Conservation (phyloP, 2,329 filamentous ascomycete genomes). For the Penicillium aurantiogriseum region DNA sequence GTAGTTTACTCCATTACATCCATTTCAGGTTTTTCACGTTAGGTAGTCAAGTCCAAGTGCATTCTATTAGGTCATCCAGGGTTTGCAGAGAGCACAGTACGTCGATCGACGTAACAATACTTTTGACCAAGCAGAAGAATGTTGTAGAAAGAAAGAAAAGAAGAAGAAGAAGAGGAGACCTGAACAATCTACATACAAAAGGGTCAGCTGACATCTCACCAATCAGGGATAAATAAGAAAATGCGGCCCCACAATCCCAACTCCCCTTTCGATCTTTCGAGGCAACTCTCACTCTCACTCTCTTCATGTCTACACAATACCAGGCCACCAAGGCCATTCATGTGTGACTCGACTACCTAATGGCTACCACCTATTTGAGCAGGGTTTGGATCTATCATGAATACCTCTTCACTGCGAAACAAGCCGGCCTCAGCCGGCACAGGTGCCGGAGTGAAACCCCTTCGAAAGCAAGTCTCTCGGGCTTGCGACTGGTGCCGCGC, state of each 20-base stretch:
- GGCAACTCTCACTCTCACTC: too few relatives aligned
- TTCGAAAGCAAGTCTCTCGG: neutral
- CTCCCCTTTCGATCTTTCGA: too few relatives aligned
- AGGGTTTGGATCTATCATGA: neutral
- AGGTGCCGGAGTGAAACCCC: neutral
- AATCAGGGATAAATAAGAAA: neutral
- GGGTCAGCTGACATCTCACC: neutral
- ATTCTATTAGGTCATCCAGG: too few relatives aligned
- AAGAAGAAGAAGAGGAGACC: neutral
- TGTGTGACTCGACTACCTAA: neutral
- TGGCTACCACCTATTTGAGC: neutral
- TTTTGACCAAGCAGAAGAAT: neutral
- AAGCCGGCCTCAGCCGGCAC: neutral
- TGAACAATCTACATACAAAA: neutral
- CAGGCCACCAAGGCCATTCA: neutral
- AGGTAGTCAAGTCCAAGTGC: too few relatives aligned
- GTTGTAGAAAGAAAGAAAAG: neutral
- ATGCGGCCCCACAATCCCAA: neutral
- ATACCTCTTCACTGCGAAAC: neutral
- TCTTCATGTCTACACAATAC: neutral
- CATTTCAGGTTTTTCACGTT: too few relatives aligned
- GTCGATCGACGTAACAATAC: too few relatives aligned
- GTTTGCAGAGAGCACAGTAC: too few relatives aligned
- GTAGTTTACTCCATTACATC: too few relatives aligned
- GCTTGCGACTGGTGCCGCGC: neutral